These are phyloP conservation scores for Russula sp. DNA, from an alignment of 768 basidiomycete species.

Conservation along the genomic window DNA sequence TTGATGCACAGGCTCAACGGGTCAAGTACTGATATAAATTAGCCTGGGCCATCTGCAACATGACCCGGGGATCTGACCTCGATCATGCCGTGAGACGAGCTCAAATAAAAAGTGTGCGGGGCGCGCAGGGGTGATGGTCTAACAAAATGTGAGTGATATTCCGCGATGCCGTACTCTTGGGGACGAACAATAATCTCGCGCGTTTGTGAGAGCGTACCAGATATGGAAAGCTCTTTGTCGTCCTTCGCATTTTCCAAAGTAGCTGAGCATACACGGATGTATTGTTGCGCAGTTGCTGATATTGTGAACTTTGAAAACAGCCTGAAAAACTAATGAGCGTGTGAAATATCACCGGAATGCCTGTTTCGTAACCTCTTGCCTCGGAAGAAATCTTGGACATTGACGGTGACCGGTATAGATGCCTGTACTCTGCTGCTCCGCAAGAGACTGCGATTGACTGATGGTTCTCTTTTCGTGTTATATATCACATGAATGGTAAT, in stretches of 20 bases:
- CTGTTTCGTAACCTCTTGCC: constrained; percentile 52
- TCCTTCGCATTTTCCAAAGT: constrained; percentile 41
- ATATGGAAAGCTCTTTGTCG: constrained; percentile 46
- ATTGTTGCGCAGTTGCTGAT: constrained; percentile 70
- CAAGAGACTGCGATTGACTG: constrained; percentile 44
- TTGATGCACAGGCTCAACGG: constrained; percentile 55
- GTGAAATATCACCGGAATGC: background rate
- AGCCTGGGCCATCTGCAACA: background rate
- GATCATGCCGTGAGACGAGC: constrained; percentile 55
- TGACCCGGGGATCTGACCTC: constrained; percentile 37
- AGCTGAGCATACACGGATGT: constrained; percentile 66
- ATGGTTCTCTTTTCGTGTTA: constrained; percentile 45
- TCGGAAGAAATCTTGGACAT: constrained; percentile 96
- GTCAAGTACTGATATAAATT: constrained; percentile 44
- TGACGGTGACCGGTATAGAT: constrained; percentile 79
- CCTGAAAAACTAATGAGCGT: constrained; percentile 34
- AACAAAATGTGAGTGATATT: constrained; percentile 6
- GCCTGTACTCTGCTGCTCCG: constrained; percentile 52
- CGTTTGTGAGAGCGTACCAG: constrained; percentile 38
- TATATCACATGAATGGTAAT: constrained; percentile 65
- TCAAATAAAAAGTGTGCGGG: constrained; percentile 77
- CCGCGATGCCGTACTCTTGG: background rate
- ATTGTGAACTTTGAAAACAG: constrained; percentile 88
- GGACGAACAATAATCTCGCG: constrained; percentile 43
- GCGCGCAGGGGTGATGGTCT: constrained; percentile 73